Evolutionary conservation across 2,329 filamentous ascomycete genomes (phyloP).

Genomic region (Penicillium palitans): DNA sequence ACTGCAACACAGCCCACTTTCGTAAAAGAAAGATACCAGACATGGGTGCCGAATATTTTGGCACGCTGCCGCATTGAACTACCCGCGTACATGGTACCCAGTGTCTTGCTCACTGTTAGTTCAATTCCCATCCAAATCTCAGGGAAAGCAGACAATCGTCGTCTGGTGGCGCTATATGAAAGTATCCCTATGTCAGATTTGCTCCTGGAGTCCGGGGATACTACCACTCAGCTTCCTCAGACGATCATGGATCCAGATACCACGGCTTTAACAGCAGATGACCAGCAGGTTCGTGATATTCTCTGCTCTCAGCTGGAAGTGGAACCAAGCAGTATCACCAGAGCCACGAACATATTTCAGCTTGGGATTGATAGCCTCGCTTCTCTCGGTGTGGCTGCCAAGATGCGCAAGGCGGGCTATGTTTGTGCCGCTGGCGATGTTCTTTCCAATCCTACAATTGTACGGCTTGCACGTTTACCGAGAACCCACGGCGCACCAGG

Average conservation of each 20-base stretch:
- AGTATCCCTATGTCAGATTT: conserved; percentile 12
- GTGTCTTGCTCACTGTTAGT: conserved; percentile 2
- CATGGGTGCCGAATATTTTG: conserved; percentile 12
- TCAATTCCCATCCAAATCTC: conserved; percentile 15
- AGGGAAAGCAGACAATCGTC: conserved; percentile 15
- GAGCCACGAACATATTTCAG: conserved; percentile 5
- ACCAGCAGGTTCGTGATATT: not conserved
- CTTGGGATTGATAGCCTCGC: conserved; percentile 6
- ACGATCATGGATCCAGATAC: not conserved
- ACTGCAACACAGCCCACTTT: not conserved
- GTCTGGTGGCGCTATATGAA: conserved; percentile 12
- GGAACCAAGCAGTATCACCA: not conserved
- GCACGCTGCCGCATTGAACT: conserved; percentile 7
- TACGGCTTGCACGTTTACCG: not conserved
- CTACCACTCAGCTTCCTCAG: not conserved
- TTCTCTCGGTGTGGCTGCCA: conserved; percentile 1
- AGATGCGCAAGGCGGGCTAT: conserved; percentile 1
- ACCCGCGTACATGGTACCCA: conserved; percentile 18
- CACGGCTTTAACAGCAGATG: not conserved
- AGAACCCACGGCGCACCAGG: no score
- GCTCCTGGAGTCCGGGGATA: not conserved
- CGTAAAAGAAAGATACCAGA: conserved; percentile 5
- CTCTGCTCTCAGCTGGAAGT: not conserved
- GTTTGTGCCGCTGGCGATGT: conserved; percentile 1
- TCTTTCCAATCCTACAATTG: conserved; percentile 1